Conservation (phyloP, 345 rosid genomes). For the Jatropha curcas region DNA sequence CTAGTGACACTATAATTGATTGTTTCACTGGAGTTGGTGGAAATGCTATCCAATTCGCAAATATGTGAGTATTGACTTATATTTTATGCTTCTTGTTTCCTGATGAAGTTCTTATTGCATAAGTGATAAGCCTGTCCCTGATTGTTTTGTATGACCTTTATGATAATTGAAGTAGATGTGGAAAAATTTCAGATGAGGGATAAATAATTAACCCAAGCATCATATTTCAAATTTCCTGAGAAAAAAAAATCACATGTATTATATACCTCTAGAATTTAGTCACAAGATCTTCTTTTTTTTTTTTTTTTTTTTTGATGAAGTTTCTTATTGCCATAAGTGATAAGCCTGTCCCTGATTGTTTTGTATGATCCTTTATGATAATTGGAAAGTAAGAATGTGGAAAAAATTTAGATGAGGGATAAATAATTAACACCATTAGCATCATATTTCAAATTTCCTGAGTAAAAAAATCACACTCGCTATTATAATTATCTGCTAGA, state of each 20-base stretch:
- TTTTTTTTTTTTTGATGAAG: too few relatives aligned
- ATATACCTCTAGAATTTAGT: neutral
- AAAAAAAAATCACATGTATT: neutral
- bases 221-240: neutral
- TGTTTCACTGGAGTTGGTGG: slow-evolving; percentile 96
- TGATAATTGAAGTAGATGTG: neutral
- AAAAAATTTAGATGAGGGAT: too few relatives aligned
- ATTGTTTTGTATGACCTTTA: neutral
- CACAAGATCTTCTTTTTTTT: neutral
- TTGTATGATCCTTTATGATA: too few relatives aligned
- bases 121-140: neutral
- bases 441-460: too few relatives aligned
- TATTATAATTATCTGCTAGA: too few relatives aligned
- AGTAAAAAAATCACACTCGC: too few relatives aligned
- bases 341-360: too few relatives aligned
- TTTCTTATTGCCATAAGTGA: too few relatives aligned
- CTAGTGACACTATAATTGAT: slow-evolving; percentile 57
- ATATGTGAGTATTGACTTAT: slow-evolving; percentile 40
- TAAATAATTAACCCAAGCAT: too few relatives aligned
- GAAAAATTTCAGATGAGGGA: neutral
- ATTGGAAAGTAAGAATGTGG: too few relatives aligned
- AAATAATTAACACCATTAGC: too few relatives aligned
- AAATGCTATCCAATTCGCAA: slow-evolving; percentile 88
- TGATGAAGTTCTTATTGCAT: neutral
- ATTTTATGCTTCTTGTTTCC: neutral